These are phyloP conservation scores for Cladosporium oxysporum DNA, from an alignment of 2,329 filamentous ascomycete genomes.

Conservation along the genomic window DNA sequence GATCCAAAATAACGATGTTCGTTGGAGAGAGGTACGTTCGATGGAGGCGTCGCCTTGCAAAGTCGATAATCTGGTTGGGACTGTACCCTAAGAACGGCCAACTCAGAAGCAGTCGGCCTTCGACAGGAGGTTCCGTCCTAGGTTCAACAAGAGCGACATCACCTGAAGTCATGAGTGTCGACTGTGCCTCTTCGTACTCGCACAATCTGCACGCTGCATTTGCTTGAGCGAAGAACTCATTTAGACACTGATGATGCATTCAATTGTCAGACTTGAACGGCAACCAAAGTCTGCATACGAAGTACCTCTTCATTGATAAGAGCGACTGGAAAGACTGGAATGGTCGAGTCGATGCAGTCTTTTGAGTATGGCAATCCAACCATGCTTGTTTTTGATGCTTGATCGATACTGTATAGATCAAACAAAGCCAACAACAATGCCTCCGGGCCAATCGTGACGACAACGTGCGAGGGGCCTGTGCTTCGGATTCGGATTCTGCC, in stretches of 20 bases:
- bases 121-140: background rate
- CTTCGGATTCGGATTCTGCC: conserved; percentile 1
- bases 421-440: background rate
- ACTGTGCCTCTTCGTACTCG: conserved; percentile 1
- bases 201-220: background rate
- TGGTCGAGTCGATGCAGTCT: background rate
- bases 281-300: background rate
- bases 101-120: background rate
- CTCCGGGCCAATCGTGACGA: background rate
- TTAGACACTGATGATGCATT: background rate
- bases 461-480: background rate
- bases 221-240: background rate
- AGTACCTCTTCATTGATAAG: background rate
- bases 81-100: background rate
- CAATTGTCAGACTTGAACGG: background rate
- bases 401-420: background rate
- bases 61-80: background rate
- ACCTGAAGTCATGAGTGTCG: background rate
- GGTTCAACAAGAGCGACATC: background rate
- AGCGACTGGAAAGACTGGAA: background rate
- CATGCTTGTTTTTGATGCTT: background rate
- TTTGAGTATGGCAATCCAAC: background rate
- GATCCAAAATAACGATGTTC: background rate
- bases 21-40: background rate
- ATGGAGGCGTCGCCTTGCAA: background rate